Percentiles rank a stretch among this genome's conserved stretches.
Evolutionary conservation across 345 rosid genomes (phyloP).

Genomic region (Eucalyptus regnans): DNA sequence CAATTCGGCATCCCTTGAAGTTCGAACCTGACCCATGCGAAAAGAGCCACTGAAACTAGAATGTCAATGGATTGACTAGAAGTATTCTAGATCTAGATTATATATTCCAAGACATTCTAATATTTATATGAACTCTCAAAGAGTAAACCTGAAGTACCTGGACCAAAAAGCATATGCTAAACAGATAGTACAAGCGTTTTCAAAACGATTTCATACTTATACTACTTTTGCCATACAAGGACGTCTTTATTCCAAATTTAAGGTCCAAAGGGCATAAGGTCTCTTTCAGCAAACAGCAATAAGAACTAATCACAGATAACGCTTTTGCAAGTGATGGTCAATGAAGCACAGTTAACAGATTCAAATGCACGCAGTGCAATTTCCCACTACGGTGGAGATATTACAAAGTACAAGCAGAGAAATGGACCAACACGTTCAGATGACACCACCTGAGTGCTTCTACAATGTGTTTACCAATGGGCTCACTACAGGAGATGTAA

Average conservation of each 20-base stretch:
- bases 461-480: not conserved
- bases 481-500: not conserved
- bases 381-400: not conserved
- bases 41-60: not conserved
- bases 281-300: not conserved
- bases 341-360: not conserved
- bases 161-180: not conserved
- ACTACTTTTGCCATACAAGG: not conserved
- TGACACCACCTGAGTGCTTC: not conserved
- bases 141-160: not conserved
- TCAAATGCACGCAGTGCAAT: not conserved
- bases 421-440: not conserved
- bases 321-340: not conserved
- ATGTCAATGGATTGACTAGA: not conserved
- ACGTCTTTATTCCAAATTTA: not conserved
- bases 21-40: not conserved
- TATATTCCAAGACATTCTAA: not conserved
- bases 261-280: not conserved
- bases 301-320: not conserved
- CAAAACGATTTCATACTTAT: not conserved
- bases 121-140: not conserved
- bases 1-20: not conserved
- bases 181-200: not conserved
- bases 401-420: not conserved
- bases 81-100: too few relatives aligned